Evolutionary conservation across 2,329 filamentous ascomycete genomes (phyloP).

Genomic region (Cytospora mali): DNA sequence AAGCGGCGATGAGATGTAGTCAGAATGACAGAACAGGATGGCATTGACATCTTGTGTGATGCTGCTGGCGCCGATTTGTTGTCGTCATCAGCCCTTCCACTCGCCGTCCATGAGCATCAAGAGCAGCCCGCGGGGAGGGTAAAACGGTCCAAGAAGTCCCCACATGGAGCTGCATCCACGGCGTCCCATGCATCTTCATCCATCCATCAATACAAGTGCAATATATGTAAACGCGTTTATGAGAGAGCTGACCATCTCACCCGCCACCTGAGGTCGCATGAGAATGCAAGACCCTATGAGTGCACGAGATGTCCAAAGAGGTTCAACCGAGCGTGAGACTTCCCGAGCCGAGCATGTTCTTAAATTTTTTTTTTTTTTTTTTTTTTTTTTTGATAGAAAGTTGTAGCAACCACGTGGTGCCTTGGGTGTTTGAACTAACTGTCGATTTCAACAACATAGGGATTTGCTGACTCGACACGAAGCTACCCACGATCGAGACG

Average conservation of each 20-base stretch:
- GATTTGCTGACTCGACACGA: slow-evolving; percentile 37
- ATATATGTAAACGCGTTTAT: slow-evolving; percentile 36
- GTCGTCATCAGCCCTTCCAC: background rate
- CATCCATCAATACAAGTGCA: slow-evolving; percentile 29
- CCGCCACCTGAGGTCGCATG: slow-evolving; percentile 36
- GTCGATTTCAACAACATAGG: slow-evolving; percentile 16
- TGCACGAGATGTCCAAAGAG: slow-evolving; percentile 36
- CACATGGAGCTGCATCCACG: slow-evolving; percentile 24
- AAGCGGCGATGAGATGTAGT: background rate
- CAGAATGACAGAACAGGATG: slow-evolving; percentile 35
- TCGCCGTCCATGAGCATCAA: slow-evolving; percentile 8
- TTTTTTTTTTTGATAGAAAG: background rate
- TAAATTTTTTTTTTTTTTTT: too few relatives aligned
- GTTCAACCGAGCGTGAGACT: slow-evolving; percentile 36
- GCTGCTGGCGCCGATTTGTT: slow-evolving; percentile 32
- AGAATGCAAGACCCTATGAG: slow-evolving; percentile 36
- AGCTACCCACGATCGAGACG: slow-evolving; percentile 36
- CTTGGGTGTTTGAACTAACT: background rate
- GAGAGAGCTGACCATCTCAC: slow-evolving; percentile 37
- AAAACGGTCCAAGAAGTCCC: slow-evolving; percentile 24
- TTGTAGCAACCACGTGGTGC: too few relatives aligned
- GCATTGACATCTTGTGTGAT: slow-evolving; percentile 37
- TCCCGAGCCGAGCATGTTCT: too few relatives aligned
- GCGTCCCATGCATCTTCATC: background rate
- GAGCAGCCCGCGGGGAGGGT: slow-evolving; percentile 14